These are phyloP conservation scores for Didymosphaeria variabile DNA, from an alignment of 2,329 filamentous ascomycete genomes.

Conservation along the genomic window DNA sequence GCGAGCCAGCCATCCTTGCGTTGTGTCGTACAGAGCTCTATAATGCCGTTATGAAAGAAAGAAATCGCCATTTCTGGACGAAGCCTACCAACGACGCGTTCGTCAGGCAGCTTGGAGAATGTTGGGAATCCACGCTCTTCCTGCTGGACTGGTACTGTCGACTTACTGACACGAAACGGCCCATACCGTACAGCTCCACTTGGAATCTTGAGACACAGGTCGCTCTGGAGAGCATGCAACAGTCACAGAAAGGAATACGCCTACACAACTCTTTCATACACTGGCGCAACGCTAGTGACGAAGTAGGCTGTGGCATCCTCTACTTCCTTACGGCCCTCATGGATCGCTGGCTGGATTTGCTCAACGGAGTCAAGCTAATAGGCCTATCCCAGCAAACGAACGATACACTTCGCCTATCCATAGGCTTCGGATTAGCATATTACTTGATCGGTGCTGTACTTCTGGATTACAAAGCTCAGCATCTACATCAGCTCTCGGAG, in stretches of 20 bases:
- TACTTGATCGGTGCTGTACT: constrained; percentile 66
- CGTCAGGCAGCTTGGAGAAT: constrained; percentile 60
- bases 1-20: constrained; percentile 60
- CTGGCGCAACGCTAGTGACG: constrained; percentile 65
- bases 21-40: constrained; percentile 58
- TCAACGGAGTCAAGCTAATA: constrained; percentile 55
- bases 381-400: constrained; percentile 49
- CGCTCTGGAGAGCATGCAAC: constrained; percentile 61
- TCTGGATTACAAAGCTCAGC: constrained; percentile 64
- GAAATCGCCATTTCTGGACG: constrained; percentile 53
- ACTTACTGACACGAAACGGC: constrained; percentile 57
- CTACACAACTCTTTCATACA: constrained; percentile 67
- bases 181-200: constrained; percentile 64
- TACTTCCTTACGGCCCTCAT: constrained; percentile 65
- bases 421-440: constrained; percentile 66
- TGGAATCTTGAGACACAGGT: constrained; percentile 68
- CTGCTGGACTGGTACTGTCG: constrained; percentile 64
- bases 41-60: constrained; percentile 57
- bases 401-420: constrained; percentile 54
- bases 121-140: constrained; percentile 63
- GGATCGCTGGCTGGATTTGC: constrained; percentile 63
- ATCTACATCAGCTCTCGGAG: constrained; percentile 58
- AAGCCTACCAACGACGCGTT: constrained; percentile 56
- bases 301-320: constrained; percentile 63
- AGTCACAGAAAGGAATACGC: constrained; percentile 63